A percentile compares a stretch with the other conserved stretches of the same genome.
Conservation (phyloP, 202 grass and related monocot species). For the Bolboschoenoplectus hybrid region DNA sequence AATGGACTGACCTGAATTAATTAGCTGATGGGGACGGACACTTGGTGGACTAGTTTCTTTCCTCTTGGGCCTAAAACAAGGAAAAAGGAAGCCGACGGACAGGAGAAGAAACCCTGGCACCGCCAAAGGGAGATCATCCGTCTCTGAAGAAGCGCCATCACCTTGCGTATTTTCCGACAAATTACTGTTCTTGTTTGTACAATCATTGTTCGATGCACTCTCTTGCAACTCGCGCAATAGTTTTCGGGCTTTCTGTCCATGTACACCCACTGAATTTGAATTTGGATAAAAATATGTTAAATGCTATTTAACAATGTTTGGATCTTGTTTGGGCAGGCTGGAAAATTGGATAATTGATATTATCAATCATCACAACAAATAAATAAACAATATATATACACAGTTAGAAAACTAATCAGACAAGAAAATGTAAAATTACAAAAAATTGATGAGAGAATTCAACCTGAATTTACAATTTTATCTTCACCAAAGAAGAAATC, state of each 20-base stretch:
- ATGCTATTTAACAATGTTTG: not conserved
- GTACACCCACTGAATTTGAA: constrained; percentile 39
- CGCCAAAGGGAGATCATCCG: constrained; percentile 55
- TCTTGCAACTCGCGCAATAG: constrained; percentile 53
- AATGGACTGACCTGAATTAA: constrained; percentile 57
- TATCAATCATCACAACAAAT: not conserved
- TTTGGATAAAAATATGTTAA: not conserved
- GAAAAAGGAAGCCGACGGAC: constrained; percentile 79
- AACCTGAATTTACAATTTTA: constrained; percentile 14
- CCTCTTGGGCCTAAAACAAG: constrained; percentile 76
- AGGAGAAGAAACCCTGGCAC: constrained; percentile 88
- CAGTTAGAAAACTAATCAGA: not conserved
- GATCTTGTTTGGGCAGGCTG: not conserved
- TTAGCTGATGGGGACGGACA: constrained; percentile 49
- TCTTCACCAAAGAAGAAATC: constrained; percentile 5
- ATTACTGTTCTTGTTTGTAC: constrained; percentile 39
- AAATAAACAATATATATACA: not conserved
- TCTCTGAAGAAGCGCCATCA: constrained; percentile 54
- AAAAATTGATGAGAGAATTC: constrained; percentile 17
- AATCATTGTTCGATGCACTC: constrained; percentile 48
- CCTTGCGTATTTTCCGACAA: constrained; percentile 47
- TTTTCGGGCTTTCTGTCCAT: constrained; percentile 59
- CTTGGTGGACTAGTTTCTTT: constrained; percentile 63
- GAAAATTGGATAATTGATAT: not conserved
- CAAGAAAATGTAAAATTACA: not conserved